Evolutionary conservation across 2,329 filamentous ascomycete species (phyloP).

Genomic region (Fusarium buharicum): DNA sequence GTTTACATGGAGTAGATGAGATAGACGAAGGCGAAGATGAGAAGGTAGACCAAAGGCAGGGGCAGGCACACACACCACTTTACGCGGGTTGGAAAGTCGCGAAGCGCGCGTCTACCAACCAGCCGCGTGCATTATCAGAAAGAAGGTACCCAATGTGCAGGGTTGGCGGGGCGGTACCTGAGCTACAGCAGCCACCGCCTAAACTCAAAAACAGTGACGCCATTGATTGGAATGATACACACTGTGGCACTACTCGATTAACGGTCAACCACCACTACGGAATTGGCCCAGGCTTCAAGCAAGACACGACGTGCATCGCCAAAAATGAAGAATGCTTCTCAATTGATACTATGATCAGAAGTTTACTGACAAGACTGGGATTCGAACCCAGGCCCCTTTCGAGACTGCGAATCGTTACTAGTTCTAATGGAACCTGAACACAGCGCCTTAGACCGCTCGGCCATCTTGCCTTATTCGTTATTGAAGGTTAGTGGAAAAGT

Average conservation of each 20-base stretch:
- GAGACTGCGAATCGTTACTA: constrained; percentile 39
- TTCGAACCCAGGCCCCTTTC: constrained; percentile 41
- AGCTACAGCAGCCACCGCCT: constrained; percentile 12
- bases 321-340: too few relatives aligned
- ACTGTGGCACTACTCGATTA: neutral
- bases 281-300: too few relatives aligned
- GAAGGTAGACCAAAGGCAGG: constrained; percentile 2
- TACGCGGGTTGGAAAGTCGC: constrained; percentile 30
- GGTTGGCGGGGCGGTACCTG: constrained; percentile 33
- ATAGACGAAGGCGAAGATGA: neutral
- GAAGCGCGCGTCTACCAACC: constrained; percentile 34
- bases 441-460: constrained; percentile 40
- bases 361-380: constrained; percentile 37
- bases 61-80: constrained; percentile 25
- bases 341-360: too few relatives aligned
- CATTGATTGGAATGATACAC: constrained; percentile 2
- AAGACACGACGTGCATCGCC: too few relatives aligned
- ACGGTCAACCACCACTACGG: too few relatives aligned
- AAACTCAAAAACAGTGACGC: constrained; percentile 22
- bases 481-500: neutral
- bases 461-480: constrained; percentile 26
- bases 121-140: constrained; percentile 23
- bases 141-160: neutral
- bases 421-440: constrained; percentile 37
- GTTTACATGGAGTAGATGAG: neutral